These are phyloP conservation scores for Pseudogymnoascus pannorum DNA, from an alignment of 2,329 filamentous ascomycete genomes.

Conservation along the genomic window DNA sequence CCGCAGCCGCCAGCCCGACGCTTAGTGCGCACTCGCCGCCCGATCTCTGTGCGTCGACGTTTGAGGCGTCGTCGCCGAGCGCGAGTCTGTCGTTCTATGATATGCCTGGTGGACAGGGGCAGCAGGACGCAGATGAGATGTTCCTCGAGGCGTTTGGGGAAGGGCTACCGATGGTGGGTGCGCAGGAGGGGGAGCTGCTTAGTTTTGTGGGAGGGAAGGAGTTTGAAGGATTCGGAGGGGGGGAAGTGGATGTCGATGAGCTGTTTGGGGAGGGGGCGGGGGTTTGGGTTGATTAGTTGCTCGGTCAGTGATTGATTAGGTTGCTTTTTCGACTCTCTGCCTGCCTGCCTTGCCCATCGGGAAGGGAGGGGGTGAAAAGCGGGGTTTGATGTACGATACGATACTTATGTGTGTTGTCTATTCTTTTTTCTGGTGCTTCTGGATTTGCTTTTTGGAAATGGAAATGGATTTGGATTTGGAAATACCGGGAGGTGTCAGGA, in stretches of 20 bases:
- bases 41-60: constrained; percentile 47
- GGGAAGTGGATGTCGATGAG: not conserved
- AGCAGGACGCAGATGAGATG: constrained; percentile 29
- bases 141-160: constrained; percentile 28
- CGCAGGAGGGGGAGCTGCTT: not conserved
- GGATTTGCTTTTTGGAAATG: not conserved
- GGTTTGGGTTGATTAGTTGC: not conserved
- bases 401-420: not conserved
- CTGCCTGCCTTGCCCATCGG: not conserved
- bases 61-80: constrained; percentile 44
- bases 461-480: not conserved
- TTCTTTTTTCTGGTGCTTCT: not conserved
- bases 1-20: constrained; percentile 27
- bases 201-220: not conserved
- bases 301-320: not conserved
- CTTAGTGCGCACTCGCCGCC: constrained; percentile 51
- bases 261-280: not conserved
- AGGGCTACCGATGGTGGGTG: not conserved
- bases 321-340: not conserved
- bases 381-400: not conserved
- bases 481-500: not conserved
- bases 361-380: not conserved
- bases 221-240: not conserved
- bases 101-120: constrained; percentile 9
- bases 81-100: constrained; percentile 26